Base-by-base conservation (phyloP, 805 yeast species). In the Yamadazyma takamatsuzukensis region DNA sequence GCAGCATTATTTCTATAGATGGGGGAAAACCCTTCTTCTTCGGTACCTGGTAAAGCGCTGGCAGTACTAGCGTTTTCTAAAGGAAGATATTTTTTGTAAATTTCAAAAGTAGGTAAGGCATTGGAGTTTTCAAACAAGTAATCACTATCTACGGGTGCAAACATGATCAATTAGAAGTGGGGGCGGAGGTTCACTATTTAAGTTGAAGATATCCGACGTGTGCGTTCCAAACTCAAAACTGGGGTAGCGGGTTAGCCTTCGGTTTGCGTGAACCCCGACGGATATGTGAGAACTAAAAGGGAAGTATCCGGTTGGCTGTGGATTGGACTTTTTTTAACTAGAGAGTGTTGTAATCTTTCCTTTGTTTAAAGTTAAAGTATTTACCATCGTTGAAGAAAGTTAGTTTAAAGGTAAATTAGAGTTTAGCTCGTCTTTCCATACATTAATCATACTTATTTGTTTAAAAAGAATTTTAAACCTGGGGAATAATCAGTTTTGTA, bases 271-370 rank as follows among this genome's bases (percentile, higher is more conserved):
- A n/a, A n/a, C n/a, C n/a, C n/a, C n/a, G n/a, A n/a, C n/a, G n/a
- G n/a, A n/a, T n/a, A n/a, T n/a, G n/a, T n/a, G n/a, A 26, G 18
- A 8, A n/a, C 11, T 10, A 14, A 15, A 26, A 6, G 8, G 11
- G 29, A 11, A 15, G 15, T 11, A 26, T 18, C 6, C 18, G 15
- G n/a, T 11, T 15, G 25, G 18, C 14, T 6, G 36, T 8, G 26
- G 64, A 36, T 68, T 66, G 10, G 71, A 51, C 41, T 25, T 27
- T 10, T 58, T 54, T 14, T n/a, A n/a, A n/a, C n/a, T n/a, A n/a
- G n/a, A n/a, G n/a, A n/a, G n/a, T n/a, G n/a, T n/a, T n/a, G n/a
- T n/a, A n/a, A n/a, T n/a, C n/a, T n/a, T n/a, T n/a, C n/a, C n/a
- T n/a, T n/a, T n/a, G n/a, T n/a, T n/a, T n/a, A n/a, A n/a, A n/a